Base-by-base conservation (phyloP, 129 eudicot genomes). In the Glebionis coronaria region DNA sequence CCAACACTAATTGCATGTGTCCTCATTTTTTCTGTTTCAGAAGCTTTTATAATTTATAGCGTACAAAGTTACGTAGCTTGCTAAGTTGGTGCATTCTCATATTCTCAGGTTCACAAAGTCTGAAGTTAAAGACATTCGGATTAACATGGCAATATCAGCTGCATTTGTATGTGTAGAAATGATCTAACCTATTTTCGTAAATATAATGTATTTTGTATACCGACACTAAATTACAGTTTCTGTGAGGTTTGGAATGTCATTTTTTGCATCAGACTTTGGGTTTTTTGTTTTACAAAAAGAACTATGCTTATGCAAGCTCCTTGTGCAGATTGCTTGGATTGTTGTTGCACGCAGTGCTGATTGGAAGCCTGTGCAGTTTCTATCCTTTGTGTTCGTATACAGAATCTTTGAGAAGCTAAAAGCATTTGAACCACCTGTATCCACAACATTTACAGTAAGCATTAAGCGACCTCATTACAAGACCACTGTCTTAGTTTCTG, bases 121-220 rank as follows among this genome's bases (percentile, higher is more conserved):
- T 19, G 95, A 88, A 35, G 79, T 53, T 73, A 84, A 81, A 72
- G 97, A 93, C 76, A 79, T 82, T 47, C 81, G 56, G 49, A 86
- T 93, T 68, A 93, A 93, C 84, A 46, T 88, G 90, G 97, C 92
- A 59, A 74, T 93, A 75, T 79, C 98, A 38, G 95, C 98, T 78
- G 95, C 78, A 27, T 86, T 89, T 65, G 98, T 93, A 86, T 88
- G 98, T 88, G 14, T 23, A 61, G 35, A 70, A 46, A 31, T 47
- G n/a, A 49, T 56, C 16, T 15, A 64, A 44, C 44, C 0, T 68
- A 9, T 29, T 53, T 14, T 61, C 20, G 25, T 44, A 50, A 18
- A 2, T 65, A 16, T 14, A 42, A n/a, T 51, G 40, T 12, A 23
- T 50, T 40, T n/a, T 42, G 12, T 42, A 50, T 51, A 49, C 8